Base-by-base conservation (phyloP, 2,329 filamentous ascomycete genomes). In the Cladosporium oxysporum region DNA sequence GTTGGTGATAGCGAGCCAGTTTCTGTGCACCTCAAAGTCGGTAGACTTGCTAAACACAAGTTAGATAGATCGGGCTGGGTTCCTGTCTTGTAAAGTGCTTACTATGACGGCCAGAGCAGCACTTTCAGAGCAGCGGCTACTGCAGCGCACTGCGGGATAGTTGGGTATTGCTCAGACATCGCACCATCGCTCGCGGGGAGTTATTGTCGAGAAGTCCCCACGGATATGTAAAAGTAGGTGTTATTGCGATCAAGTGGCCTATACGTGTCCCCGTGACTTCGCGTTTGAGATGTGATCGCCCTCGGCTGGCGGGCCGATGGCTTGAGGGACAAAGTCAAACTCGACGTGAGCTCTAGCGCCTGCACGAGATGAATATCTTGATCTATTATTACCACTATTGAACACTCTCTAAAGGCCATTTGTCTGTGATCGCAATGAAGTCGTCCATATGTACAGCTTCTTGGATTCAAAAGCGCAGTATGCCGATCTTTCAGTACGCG, bases 21-120 rank as follows among this genome's bases (percentile, higher is more conserved):
- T 99, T 71, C 95, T 90, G 80, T 99, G 95, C 64, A 99, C 95
- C 79, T 99, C 95, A 75, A 99, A 99, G 79, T 99, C 95, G 72
- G 95, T 99, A 6, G 95, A 99, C 84, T 96, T 97, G 84, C 93
- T 97, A 79, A 66, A 70, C 67, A 64, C 58, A 44, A 26, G 14
- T 64, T 33, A 68, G 47, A 66, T 63, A 44, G 66, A 58, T n/a
- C 23, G 62, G 10, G 10, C 10, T 65, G n/a, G 60, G 3, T 37
- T 3, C 16, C 28, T 49, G 16, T 12, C 11, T 5, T 26, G 29
- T 62, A 31, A 33, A 31, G 29, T 67, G 50, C 91, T 77, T 85
- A 97, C 93, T 98, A 98, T 72, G 94, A 91, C 33, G 94, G 94
- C 79, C 97, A 95, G 65, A 98, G 85, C 67, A 98, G 87, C 68